Base-by-base conservation (phyloP, 371 early-diverging fungal genomes). In the Lichtheimia corymbifera region DNA sequence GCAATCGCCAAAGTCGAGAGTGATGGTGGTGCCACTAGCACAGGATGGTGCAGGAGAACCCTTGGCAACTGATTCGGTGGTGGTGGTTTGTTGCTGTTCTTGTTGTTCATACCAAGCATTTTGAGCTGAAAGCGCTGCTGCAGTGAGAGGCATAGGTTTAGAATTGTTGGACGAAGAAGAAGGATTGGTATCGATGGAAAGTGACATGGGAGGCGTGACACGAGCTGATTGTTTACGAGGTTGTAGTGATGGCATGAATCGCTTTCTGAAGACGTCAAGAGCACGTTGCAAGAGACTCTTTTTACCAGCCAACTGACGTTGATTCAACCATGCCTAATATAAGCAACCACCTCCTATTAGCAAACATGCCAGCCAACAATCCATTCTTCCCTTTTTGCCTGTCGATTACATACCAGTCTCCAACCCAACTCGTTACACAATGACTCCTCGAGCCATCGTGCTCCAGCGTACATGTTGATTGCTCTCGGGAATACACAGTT, bases 371-470 rank as follows among this genome's bases (percentile, higher is more conserved):
- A 56, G 24, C 24, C 27, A 62, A 49, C 22, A 49, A n/a, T 52
- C 45, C 24, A 49, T 43, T 56, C 30, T 27, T 47, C 11, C 40
- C 42, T 43, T 47, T 54, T 59, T 20, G 7, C 41, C 15, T 30
- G 24, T 43, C 14, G 9, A 41, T 18, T 50, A 13, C 65, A 66
- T 71, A 74, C 79, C 70, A 82, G 60, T 71, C 76, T 78, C 79
- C 79, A 82, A 7, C 71, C 77, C 45, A 82, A 60, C 64, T 77
- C 77, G 55, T 82, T 82, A 59, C 76, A 78, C 59, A 71, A 65
- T 13, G 69, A 76, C 59, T 81, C 79, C 55, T 76, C 73, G 22
- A 68, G 41, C 72, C 74, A 74, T 22, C 73, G 72, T 12, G 58
- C 51, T 22, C 58, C 51, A 17, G 59, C 54, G 18, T 40, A 42